phyloP scores from a whole-genome alignment of 2,329 filamentous ascomycete species.

The Epichloe brachyelytri region DNA sequence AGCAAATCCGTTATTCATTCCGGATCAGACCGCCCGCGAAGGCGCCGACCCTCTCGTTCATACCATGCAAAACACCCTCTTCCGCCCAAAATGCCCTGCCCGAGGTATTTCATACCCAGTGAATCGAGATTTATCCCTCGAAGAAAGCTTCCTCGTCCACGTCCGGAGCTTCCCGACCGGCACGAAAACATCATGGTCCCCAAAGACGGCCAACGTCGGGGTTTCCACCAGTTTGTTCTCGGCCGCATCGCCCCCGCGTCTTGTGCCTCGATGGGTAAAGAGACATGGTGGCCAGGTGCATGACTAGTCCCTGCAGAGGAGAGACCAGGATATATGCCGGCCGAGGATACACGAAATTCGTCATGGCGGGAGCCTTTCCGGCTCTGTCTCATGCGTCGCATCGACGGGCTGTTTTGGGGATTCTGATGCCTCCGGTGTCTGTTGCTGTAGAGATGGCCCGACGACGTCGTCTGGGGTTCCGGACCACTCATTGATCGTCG shows the following conservation, averaged over 20 bases:
- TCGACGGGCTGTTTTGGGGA: neutral
- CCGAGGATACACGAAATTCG: slow-evolving; percentile 23
- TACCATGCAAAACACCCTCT: slow-evolving; percentile 28
- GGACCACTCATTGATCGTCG: neutral
- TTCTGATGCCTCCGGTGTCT: neutral
- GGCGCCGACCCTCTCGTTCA: slow-evolving; percentile 13
- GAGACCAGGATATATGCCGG: slow-evolving; percentile 54
- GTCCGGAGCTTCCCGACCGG: slow-evolving; percentile 47
- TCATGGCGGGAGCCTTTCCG: slow-evolving; percentile 18
- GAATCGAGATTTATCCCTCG: slow-evolving; percentile 31
- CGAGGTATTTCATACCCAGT: slow-evolving; percentile 32
- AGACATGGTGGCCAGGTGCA: slow-evolving; percentile 49
- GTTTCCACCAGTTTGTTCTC: slow-evolving; percentile 45
- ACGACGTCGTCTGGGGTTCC: too few relatives aligned
- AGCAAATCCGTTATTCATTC: too few relatives aligned
- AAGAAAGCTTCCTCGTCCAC: slow-evolving; percentile 48
- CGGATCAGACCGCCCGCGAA: slow-evolving; percentile 14
- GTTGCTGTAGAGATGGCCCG: too few relatives aligned
- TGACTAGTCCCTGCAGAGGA: slow-evolving; percentile 48
- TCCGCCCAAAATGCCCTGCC: slow-evolving; percentile 52
- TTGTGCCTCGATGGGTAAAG: slow-evolving; percentile 25
- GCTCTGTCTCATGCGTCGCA: neutral
- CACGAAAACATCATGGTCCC: slow-evolving; percentile 63
- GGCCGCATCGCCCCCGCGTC: slow-evolving; percentile 18
- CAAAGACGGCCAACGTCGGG: slow-evolving; percentile 59